Evolutionary conservation across 768 basidiomycete genomes (phyloP).

Genomic region (Boletus subparvulus): DNA sequence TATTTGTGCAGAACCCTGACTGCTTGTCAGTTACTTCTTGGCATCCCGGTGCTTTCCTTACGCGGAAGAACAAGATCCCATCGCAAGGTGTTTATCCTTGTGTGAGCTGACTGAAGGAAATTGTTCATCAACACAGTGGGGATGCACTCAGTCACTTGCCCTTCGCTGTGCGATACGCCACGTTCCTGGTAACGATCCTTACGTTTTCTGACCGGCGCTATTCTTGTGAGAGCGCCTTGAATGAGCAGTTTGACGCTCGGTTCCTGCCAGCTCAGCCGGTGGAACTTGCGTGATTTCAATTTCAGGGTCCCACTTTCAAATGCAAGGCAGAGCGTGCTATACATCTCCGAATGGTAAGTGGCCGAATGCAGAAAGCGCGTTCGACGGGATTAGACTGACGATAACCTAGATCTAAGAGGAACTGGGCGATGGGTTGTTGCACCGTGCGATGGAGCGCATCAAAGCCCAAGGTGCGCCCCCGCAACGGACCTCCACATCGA

Average conservation of each 20-base stretch:
- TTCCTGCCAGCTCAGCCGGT: background rate
- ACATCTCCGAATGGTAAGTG: conserved; percentile 12
- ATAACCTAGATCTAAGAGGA: conserved; percentile 5
- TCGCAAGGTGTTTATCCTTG: conserved; percentile 4
- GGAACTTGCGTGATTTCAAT: conserved; percentile 2
- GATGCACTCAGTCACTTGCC: background rate
- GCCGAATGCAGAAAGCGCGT: conserved; percentile 1
- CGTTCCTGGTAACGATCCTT: background rate
- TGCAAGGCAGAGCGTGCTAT: background rate
- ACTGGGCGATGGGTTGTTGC: conserved; percentile 12
- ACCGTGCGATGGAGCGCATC: background rate
- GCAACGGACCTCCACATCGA: background rate
- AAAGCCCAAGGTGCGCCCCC: background rate
- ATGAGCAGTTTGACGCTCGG: background rate
- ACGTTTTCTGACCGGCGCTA: background rate
- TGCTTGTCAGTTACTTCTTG: background rate
- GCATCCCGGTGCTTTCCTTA: conserved; percentile 2
- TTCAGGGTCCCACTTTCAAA: background rate
- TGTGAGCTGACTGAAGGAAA: conserved; percentile 6
- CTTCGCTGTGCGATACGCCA: background rate
- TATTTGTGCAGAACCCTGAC: conserved; percentile 8
- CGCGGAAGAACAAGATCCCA: conserved; percentile 5
- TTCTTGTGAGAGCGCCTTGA: background rate
- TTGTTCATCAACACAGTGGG: background rate
- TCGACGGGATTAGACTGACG: conserved; percentile 5